Percentiles rank a stretch among this genome's conserved stretches.
phyloP scores from a whole-genome alignment of 495 filamentous ascomycete genomes.

The Lasiosphaeria ovina region DNA sequence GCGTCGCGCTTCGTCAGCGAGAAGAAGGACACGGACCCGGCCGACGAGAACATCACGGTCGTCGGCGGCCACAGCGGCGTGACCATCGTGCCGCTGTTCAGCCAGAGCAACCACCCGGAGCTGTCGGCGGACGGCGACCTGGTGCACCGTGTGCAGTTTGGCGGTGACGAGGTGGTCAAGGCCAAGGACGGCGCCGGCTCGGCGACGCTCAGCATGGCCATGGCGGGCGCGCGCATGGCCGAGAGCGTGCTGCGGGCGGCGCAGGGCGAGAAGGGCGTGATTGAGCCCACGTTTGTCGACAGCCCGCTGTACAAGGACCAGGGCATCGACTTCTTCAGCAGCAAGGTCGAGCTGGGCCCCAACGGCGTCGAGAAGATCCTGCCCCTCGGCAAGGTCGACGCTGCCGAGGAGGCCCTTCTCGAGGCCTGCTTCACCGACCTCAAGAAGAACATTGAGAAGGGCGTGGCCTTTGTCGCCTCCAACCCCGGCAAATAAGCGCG shows the following conservation, averaged over 20 bases:
- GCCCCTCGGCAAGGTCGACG: slow-evolving; percentile 75
- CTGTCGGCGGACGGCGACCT: slow-evolving; percentile 74
- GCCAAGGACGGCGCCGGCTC: slow-evolving; percentile 98
- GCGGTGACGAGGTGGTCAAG: slow-evolving; percentile 98
- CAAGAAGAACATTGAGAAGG: slow-evolving; percentile 72
- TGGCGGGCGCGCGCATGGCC: slow-evolving; percentile 96
- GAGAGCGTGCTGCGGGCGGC: slow-evolving; percentile 90
- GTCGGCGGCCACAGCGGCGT: slow-evolving; percentile 96
- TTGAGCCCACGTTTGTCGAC: slow-evolving; percentile 97
- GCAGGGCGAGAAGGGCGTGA: slow-evolving; percentile 89
- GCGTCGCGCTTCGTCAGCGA: slow-evolving; percentile 95
- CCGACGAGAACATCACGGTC: slow-evolving; percentile 89
- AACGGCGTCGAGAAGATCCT: slow-evolving; percentile 93
- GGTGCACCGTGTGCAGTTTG: slow-evolving; percentile 95
- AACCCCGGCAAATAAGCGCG: slow-evolving; percentile 55
- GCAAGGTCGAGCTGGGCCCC: slow-evolving; percentile 89
- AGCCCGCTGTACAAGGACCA: slow-evolving; percentile 96
- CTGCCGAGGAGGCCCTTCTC: slow-evolving; percentile 84
- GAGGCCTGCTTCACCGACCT: slow-evolving; percentile 81
- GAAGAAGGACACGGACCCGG: slow-evolving; percentile 85
- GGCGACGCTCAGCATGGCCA: slow-evolving; percentile 98
- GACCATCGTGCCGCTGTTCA: slow-evolving; percentile 96
- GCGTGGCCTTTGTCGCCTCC: slow-evolving; percentile 48
- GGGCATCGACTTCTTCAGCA: slow-evolving; percentile 93
- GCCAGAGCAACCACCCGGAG: slow-evolving; percentile 83